Evolutionary conservation across 495 filamentous ascomycete species (phyloP).

Genomic region (Saxophila tyrrhenica): DNA sequence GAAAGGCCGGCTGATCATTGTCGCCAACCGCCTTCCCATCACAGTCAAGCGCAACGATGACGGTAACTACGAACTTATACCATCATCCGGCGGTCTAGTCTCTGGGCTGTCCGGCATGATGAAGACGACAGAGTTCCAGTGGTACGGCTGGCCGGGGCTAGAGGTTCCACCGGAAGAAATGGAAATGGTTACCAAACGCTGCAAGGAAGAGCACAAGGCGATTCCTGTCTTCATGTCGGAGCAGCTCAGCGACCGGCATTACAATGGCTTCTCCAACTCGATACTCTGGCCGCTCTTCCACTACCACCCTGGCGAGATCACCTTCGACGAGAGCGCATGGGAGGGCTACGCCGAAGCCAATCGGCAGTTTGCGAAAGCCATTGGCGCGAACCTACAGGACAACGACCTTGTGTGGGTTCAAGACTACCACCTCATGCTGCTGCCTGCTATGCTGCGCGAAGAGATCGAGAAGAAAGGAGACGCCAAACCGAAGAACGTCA

Average conservation of each 20-base stretch:
- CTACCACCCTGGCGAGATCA: constrained; percentile 89
- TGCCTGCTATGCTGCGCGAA: constrained; percentile 75
- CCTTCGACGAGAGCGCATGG: constrained; percentile 80
- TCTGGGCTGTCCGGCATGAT: constrained; percentile 80
- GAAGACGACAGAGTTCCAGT: constrained; percentile 85
- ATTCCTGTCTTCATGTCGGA: constrained; percentile 44
- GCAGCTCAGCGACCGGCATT: constrained; percentile 44
- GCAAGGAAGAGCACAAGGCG: constrained; percentile 40
- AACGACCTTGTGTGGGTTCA: constrained; percentile 91
- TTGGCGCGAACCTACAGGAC: constrained; percentile 59
- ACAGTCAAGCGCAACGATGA: constrained; percentile 87
- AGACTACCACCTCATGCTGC: constrained; percentile 90
- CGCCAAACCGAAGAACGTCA: constrained; percentile 49
- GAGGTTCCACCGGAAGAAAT: constrained; percentile 46
- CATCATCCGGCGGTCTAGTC: constrained; percentile 91
- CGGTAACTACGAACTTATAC: constrained; percentile 71
- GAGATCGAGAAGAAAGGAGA: constrained; percentile 50
- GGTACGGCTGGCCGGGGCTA: constrained; percentile 95
- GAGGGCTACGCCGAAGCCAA: constrained; percentile 79
- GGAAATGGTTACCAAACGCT: constrained; percentile 25
- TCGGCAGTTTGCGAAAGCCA: constrained; percentile 66
- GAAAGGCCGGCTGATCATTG: constrained; percentile 54
- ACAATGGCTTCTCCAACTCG: constrained; percentile 61
- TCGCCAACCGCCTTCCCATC: constrained; percentile 90
- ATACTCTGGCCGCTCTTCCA: constrained; percentile 95